A percentile compares a stretch with the other conserved stretches of the same genome.
These are phyloP conservation scores for Actinomucor elegans DNA, from an alignment of 371 early-diverging fungal genomes.

Conservation along the genomic window DNA sequence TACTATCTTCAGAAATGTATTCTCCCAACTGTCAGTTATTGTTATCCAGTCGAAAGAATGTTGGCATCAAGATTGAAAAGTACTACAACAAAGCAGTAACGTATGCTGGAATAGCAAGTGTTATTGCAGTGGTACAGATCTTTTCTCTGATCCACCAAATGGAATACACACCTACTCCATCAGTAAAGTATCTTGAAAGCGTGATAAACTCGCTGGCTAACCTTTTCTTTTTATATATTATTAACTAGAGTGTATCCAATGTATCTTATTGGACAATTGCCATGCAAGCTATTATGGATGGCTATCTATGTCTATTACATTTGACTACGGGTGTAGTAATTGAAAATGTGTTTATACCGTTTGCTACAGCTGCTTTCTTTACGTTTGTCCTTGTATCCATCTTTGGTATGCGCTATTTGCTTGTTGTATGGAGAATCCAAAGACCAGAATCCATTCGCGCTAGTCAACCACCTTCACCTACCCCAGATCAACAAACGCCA, in stretches of 20 bases:
- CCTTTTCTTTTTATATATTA: background rate
- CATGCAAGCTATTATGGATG: conserved; percentile 71
- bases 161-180: conserved; percentile 75
- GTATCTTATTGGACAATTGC: conserved; percentile 76
- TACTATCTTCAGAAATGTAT: conserved; percentile 53
- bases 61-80: conserved; percentile 56
- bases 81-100: conserved; percentile 56
- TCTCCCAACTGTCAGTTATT: conserved; percentile 59
- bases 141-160: conserved; percentile 68
- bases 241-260: conserved; percentile 60
- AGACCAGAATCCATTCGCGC: conserved; percentile 52
- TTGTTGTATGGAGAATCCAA: conserved; percentile 72
- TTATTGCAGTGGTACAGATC: conserved; percentile 56
- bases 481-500: conserved; percentile 1
- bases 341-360: conserved; percentile 61
- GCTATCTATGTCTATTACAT: conserved; percentile 66
- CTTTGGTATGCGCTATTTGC: conserved; percentile 73
- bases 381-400: conserved; percentile 71
- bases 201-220: background rate
- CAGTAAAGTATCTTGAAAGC: conserved; percentile 41
- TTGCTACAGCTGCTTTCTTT: conserved; percentile 68
- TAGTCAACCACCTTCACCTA: conserved; percentile 18
- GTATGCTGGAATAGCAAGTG: conserved; percentile 58
- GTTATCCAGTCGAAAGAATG: conserved; percentile 35
- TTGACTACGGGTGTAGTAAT: conserved; percentile 62